phyloP scores from a whole-genome alignment of 2,329 filamentous ascomycete species.

The Aspergillus uvarum region DNA sequence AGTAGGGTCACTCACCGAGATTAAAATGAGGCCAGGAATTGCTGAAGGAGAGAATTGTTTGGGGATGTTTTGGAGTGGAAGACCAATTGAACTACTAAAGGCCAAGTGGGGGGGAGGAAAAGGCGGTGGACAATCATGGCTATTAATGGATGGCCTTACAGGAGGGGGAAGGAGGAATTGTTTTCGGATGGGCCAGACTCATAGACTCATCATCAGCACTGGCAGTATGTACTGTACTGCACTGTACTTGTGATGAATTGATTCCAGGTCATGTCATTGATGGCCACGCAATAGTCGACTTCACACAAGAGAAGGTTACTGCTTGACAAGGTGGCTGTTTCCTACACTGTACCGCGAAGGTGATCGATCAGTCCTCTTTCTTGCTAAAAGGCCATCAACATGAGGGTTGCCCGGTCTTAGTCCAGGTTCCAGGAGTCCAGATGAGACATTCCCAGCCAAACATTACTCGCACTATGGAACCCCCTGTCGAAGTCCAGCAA shows the following conservation, averaged over 20 bases:
- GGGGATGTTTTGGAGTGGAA: conserved; percentile 8
- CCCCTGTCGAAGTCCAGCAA: too few species aligned
- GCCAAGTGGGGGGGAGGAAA: conserved; percentile 6
- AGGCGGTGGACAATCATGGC: conserved; percentile 2
- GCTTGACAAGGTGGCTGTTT: too few species aligned
- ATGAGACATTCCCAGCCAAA: not conserved
- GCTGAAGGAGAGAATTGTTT: conserved; percentile 7
- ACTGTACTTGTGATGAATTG: too few species aligned
- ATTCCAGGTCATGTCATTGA: too few species aligned
- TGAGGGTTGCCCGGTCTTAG: not conserved
- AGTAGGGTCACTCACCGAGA: not conserved
- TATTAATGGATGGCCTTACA: not conserved
- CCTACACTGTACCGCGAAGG: too few species aligned
- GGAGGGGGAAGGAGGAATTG: not conserved
- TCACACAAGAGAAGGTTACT: too few species aligned
- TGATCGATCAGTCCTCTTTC: too few species aligned
- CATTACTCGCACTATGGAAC: too few species aligned
- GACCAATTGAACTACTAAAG: conserved; percentile 8
- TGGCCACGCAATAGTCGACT: too few species aligned
- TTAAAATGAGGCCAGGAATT: not conserved
- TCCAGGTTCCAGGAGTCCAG: not conserved
- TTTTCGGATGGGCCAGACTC: not conserved
- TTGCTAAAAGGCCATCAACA: not conserved
- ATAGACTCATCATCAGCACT: not conserved
- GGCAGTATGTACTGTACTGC: too few species aligned